phyloP scores from a whole-genome alignment of 176 grass and related monocot species.

The Hyparrhenia diplandra region DNA sequence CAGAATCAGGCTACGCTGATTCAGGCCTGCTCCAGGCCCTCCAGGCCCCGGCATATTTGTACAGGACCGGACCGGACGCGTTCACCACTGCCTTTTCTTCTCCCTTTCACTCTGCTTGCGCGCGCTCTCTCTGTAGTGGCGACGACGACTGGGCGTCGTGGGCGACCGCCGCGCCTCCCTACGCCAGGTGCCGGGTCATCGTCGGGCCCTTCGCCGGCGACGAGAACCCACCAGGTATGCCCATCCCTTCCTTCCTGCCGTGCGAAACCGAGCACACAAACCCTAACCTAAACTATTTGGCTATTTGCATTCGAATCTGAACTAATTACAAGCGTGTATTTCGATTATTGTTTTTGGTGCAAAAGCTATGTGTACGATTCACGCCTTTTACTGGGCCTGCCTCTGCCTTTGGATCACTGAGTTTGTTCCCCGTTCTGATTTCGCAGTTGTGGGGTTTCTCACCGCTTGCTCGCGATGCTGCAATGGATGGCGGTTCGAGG shows the following conservation, averaged over 20 bases:
- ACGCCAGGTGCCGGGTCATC: neutral
- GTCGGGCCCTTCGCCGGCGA: neutral
- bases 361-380: no score
- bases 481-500: slow-evolving; percentile 84
- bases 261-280: neutral
- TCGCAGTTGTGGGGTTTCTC: neutral
- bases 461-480: slow-evolving; percentile 47
- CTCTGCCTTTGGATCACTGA: neutral
- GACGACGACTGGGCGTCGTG: no score
- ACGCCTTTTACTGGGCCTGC: neutral
- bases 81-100: neutral
- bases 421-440: neutral
- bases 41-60: neutral
- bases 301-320: neutral
- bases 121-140: neutral
- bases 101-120: neutral
- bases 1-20: neutral
- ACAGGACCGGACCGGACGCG: neutral
- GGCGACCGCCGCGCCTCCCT: neutral
- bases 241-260: neutral
- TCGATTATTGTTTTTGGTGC: neutral
- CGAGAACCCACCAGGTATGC: neutral
- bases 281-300: neutral
- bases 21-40: neutral
- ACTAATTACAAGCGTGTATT: neutral